Evolutionary conservation across 352 stramenopile genomes (phyloP), one percentile per base, ranked within the genome.

Genomic region (Phytophthora foliorum): DNA sequence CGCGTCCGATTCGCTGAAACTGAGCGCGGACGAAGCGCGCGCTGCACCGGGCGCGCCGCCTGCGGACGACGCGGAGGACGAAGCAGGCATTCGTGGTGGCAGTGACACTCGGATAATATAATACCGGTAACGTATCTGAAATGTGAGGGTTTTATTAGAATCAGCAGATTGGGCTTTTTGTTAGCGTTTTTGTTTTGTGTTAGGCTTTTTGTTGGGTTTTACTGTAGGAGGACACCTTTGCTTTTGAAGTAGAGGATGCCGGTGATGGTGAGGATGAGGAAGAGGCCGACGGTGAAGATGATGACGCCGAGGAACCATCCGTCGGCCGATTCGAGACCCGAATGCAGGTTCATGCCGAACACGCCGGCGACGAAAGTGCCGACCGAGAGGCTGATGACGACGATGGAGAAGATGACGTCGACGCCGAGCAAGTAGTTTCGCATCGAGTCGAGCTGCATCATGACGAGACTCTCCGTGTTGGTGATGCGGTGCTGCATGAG

Each of bases 401-500:
- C 63, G 32, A 90, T 74, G 13, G 69, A 81, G 67, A 88, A 91
- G 27, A 89, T 62, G 29, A 91, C 46, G 32, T 88, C 82, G 14
- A 88, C 77, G 0, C 69, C 70, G 0, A 90, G 78, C 27, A 91
- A 44, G 42, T 91, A 82, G 68, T 91, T 91, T 54, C 83, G 83
- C 62, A 79, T 78, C 34, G 80, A 83, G 72, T 91, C 83, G 53
- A 91, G 78, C 59, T 91, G 86, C 57, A 90, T 73, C 81, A 86
- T 91, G 55, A 91, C 74, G 4, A 92, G 67, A 41, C 80, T 91
- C 57, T 93, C 85, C 0, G 85, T 93, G 59, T 86, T 91, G 14
- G 78, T 71, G 61, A 93, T 93, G 22, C 85, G 85, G 42, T 89
- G 78, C 49, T 92, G 80, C 52, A 93, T 72, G 27, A 93, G 50